phyloP scores from a whole-genome alignment of 495 filamentous ascomycete genomes.

The Peziza echinospora region DNA sequence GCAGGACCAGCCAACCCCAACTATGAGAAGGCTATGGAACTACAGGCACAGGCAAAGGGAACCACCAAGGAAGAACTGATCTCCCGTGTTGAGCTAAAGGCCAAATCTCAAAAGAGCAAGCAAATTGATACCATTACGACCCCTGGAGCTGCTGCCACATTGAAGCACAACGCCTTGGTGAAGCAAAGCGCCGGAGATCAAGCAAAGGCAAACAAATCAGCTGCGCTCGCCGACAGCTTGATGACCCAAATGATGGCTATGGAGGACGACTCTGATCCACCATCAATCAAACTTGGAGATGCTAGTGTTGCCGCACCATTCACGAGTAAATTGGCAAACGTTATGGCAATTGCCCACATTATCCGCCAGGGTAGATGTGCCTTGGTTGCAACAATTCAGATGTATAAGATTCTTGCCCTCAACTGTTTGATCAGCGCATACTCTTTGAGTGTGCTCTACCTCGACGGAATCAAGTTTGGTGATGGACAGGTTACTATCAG shows the following conservation, averaged over 20 bases:
- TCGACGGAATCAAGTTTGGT: constrained; percentile 98
- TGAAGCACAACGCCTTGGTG: constrained; percentile 31
- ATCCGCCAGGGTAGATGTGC: constrained; percentile 94
- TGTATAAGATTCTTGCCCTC: constrained; percentile 98
- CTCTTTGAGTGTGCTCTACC: constrained; percentile 84
- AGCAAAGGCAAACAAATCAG: constrained; percentile 44
- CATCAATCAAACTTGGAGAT: constrained; percentile 91
- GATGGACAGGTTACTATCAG: constrained; percentile 97
- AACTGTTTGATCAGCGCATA: constrained; percentile 98
- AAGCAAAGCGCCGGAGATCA: constrained; percentile 33
- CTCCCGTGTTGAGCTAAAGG: constrained; percentile 19
- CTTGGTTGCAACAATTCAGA: constrained; percentile 93
- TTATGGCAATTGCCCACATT: constrained; percentile 94
- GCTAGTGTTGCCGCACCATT: constrained; percentile 94
- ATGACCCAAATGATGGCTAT: constrained; percentile 74
- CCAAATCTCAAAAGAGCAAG: constrained; percentile 28
- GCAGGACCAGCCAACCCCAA: constrained; percentile 85
- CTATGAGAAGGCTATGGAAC: constrained; percentile 76
- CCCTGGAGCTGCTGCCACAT: constrained; percentile 45
- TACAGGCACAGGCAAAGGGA: constrained; percentile 55
- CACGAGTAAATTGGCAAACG: constrained; percentile 91
- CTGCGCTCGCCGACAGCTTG: constrained; percentile 67
- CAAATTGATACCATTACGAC: constrained; percentile 44
- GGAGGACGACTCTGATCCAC: constrained; percentile 78
- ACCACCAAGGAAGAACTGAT: constrained; percentile 24